phyloP scores from a whole-genome alignment of 2,329 filamentous ascomycete genomes.

The Epichloe gansuensis region DNA sequence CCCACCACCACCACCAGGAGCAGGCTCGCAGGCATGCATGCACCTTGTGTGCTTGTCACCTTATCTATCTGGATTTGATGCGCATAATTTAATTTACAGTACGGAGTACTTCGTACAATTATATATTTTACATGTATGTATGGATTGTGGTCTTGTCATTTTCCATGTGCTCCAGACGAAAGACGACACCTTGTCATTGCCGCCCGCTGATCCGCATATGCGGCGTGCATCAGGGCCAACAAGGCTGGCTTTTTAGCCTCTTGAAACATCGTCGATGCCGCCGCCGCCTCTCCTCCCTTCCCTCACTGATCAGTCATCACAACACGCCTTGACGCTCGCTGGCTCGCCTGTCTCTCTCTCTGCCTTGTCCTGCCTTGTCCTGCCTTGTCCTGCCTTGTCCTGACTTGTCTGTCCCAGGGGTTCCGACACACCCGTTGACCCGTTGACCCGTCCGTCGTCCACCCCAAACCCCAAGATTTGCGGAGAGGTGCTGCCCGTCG shows the following conservation, averaged over 20 bases:
- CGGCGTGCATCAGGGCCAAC: constrained; percentile 35
- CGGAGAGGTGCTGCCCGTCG: constrained; percentile 6
- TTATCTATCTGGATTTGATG: too few species aligned
- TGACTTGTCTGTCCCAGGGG: not conserved
- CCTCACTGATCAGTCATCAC: too few species aligned
- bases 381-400: not conserved
- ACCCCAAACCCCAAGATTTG: constrained; percentile 3
- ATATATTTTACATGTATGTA: too few species aligned
- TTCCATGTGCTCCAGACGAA: too few species aligned
- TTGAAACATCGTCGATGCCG: constrained; percentile 20
- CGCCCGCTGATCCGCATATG: constrained; percentile 17
- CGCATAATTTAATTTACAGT: too few species aligned
- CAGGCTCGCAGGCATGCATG: too few species aligned
- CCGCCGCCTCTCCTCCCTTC: not conserved
- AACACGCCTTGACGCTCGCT: not conserved
- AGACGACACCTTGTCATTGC: not conserved
- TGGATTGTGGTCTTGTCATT: too few species aligned
- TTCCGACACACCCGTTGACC: too few species aligned
- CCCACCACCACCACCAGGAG: too few species aligned
- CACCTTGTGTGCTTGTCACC: too few species aligned
- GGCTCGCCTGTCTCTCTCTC: not conserved
- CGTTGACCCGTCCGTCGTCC: not conserved
- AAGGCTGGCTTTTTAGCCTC: constrained; percentile 18
- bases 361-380: not conserved
- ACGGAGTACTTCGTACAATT: too few species aligned